These are phyloP conservation scores for Phytopythium mirpurense DNA, from an alignment of 352 stramenopile species.

Conservation along the genomic window DNA sequence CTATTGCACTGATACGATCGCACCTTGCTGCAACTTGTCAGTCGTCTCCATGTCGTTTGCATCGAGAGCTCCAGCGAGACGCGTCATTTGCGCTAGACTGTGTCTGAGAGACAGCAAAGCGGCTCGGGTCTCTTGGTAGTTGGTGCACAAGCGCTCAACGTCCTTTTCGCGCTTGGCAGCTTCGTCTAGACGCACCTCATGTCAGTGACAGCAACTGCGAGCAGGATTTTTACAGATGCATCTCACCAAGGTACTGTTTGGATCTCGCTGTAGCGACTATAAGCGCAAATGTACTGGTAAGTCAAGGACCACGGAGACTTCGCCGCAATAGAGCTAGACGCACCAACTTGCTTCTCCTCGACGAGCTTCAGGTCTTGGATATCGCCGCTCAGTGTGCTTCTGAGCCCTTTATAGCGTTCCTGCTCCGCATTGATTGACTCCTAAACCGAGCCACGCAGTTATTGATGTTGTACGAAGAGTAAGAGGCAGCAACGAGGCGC, in stretches of 20 bases:
- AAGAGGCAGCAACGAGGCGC: neutral
- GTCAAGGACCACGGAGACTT: slow-evolving; percentile 2
- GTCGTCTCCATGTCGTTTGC: slow-evolving; percentile 8
- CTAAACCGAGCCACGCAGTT: slow-evolving; percentile 13
- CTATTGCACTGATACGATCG: neutral
- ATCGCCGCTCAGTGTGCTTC: slow-evolving; percentile 17
- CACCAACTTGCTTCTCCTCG: slow-evolving; percentile 44
- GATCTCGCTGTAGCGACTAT: slow-evolving; percentile 43
- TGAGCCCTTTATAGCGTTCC: slow-evolving; percentile 29
- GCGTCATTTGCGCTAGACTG: neutral
- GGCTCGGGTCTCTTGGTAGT: slow-evolving; percentile 18
- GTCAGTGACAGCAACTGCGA: neutral
- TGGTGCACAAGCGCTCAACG: slow-evolving; percentile 19
- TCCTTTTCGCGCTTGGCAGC: slow-evolving; percentile 27
- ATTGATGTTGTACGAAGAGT: neutral
- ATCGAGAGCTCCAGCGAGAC: neutral
- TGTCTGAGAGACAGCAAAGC: slow-evolving; percentile 3
- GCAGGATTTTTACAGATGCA: neutral
- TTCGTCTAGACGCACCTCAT: slow-evolving; percentile 18
- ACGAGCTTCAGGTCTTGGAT: slow-evolving; percentile 25
- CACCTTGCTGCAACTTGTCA: neutral
- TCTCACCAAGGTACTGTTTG: slow-evolving; percentile 26
- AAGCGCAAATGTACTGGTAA: neutral
- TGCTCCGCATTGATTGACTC: slow-evolving; percentile 36
- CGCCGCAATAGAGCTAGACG: neutral